These are phyloP conservation scores for Kwoniella dendrophila DNA, from an alignment of 768 basidiomycete genomes.

Conservation along the genomic window DNA sequence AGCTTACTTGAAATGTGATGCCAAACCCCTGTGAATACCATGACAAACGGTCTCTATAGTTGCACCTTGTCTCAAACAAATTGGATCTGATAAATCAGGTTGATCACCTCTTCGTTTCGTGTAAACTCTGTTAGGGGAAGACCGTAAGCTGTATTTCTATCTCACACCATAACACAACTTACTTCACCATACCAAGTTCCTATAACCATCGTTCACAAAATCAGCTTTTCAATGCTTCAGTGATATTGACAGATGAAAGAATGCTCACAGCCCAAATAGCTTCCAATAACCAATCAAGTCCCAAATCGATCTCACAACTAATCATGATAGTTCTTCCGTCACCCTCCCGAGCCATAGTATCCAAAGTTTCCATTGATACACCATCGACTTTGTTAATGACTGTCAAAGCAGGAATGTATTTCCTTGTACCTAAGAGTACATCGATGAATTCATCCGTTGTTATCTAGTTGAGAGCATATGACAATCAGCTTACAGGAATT, in stretches of 20 bases:
- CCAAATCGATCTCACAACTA: constrained; percentile 91
- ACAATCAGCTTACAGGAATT: constrained; percentile 4
- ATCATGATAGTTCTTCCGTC: constrained; percentile 88
- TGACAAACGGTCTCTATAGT: constrained; percentile 95
- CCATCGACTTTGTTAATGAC: constrained; percentile 96
- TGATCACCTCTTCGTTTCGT: constrained; percentile 96
- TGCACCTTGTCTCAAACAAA: constrained; percentile 80
- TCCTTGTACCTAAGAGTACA: constrained; percentile 92
- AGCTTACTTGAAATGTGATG: constrained; percentile 73
- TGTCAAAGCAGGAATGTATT: constrained; percentile 89
- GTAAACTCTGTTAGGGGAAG: constrained; percentile 72
- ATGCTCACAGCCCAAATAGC: constrained; percentile 58
- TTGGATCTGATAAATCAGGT: constrained; percentile 87
- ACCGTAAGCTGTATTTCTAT: too few species aligned
- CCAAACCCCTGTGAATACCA: constrained; percentile 86
- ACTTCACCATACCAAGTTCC: constrained; percentile 53
- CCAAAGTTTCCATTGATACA: constrained; percentile 57
- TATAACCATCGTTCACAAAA: neutral
- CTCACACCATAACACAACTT: constrained; percentile 14
- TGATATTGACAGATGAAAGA: neutral
- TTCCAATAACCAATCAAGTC: constrained; percentile 61
- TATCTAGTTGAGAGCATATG: constrained; percentile 62
- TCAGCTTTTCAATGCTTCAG: neutral
- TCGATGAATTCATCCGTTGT: constrained; percentile 97
- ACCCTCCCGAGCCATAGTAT: constrained; percentile 55